Evolutionary conservation across 2,329 filamentous ascomycete species (phyloP).

Genomic region (Cladophialophora immunda): DNA sequence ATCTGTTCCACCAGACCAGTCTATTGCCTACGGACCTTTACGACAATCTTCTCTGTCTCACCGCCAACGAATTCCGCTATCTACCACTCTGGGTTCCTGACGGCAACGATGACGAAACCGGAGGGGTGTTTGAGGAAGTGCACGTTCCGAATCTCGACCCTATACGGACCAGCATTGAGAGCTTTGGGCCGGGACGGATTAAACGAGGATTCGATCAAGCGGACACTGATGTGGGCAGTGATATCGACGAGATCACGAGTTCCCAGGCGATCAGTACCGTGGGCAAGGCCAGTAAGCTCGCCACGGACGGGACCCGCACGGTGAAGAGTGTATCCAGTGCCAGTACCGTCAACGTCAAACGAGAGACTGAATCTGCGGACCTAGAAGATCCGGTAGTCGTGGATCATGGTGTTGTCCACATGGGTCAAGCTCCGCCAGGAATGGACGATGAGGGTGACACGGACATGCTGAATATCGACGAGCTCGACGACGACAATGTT

Average conservation of each 20-base stretch:
- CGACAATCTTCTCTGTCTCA: slow-evolving; percentile 61
- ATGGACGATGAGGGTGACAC: slow-evolving; percentile 14
- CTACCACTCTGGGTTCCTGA: slow-evolving; percentile 73
- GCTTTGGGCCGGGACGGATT: slow-evolving; percentile 38
- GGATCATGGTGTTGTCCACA: background rate
- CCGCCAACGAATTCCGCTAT: slow-evolving; percentile 67
- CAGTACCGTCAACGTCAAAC: slow-evolving; percentile 5
- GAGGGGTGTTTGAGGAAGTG: slow-evolving; percentile 57
- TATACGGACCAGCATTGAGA: slow-evolving; percentile 7
- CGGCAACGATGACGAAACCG: slow-evolving; percentile 61
- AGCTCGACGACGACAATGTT: slow-evolving; percentile 26
- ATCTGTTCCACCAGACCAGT: slow-evolving; percentile 31
- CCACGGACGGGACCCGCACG: slow-evolving; percentile 47
- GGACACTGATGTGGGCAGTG: slow-evolving; percentile 35
- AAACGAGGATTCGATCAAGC: slow-evolving; percentile 47
- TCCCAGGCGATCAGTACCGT: slow-evolving; percentile 47
- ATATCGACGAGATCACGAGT: slow-evolving; percentile 42
- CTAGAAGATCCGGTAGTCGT: background rate
- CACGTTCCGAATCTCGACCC: slow-evolving; percentile 46
- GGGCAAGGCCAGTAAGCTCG: slow-evolving; percentile 47
- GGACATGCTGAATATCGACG: slow-evolving; percentile 4
- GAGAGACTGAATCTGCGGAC: background rate
- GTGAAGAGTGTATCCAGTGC: slow-evolving; percentile 34
- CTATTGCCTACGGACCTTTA: slow-evolving; percentile 39
- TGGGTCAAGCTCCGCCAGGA: background rate